Evolutionary conservation across 208 protist species (phyloP), one percentile per base, ranked within the genome.

Genomic region (Naegleria gruberi): DNA sequence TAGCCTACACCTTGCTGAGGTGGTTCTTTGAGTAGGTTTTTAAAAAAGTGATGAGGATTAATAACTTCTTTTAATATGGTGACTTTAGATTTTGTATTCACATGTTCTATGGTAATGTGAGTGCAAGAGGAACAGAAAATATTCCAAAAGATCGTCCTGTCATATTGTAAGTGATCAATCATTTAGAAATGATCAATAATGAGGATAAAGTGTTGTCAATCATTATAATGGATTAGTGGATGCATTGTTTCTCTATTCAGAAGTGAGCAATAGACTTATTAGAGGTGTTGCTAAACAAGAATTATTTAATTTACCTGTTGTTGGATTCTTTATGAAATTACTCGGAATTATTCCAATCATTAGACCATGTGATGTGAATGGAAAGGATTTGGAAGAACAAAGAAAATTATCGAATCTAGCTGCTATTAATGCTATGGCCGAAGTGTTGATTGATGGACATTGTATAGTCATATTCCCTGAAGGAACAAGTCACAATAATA

Each of bases 211-310:
- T 19, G 30, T 23, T 83, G 77, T 17, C 0, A 83, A 83, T 83
- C 77, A 83, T 83, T 17, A 41, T 23, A 87, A 87, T 87, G 83
- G 83, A 41, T 23, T 87, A 17, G 34, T 87, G 10, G 83, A 87
- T 55, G n/a, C 43, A 41, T 6, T 87, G 0, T 34, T 87, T 51
- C n/a, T 87, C 23, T 87, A 87, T 55, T n/a, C 44, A 40, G 26
- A 37, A 46, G 26, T 34, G 6, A 87, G n/a, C 0, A 87, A 87
- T 4, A 46, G 83, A 87, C 7, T 41, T 30, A n/a, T 87, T 19
- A 46, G 43, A 26, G 10, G n/a, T 55, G 83, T 87, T 40, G 83
- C 83, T n/a, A 40, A 30, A 42, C 43, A 3, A 12, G 34, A 87
- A 4, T 30, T 87, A 10, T 87, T 87, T 41, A 46, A 87, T 57